Evolutionary conservation across 2,329 filamentous ascomycete species (phyloP), one percentile per base, ranked within the genome.

Genomic region (Waltergamsia citrina): DNA sequence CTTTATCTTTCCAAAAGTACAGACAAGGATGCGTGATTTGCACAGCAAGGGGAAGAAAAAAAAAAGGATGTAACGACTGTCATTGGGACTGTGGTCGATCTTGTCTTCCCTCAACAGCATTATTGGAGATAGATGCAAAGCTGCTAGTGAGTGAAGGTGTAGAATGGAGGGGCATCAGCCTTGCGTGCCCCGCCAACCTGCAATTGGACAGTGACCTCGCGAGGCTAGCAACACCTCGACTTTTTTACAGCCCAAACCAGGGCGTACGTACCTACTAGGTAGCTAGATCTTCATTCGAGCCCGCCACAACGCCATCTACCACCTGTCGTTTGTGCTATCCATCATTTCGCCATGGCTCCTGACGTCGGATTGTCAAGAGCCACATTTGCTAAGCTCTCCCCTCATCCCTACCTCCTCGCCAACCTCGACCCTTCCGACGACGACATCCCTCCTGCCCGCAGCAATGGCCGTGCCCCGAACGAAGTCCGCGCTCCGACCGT

Each of bases 371-470:
- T 74, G 36, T 61, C 69, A 29, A 63, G 82, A 50, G 65, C 82
- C 45, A 80, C 85, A 48, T 94, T 94, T 59, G 85, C 87, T 38
- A 88, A 88, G 51, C 79, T 95, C 52, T 86, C 86, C 23, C 88
- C 92, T 5, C 81, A 86, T 45, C 82, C 86, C 7, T 95, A 85
- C 62, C 79, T 96, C 41, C 81, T 93, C 52, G 85, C 87, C 34
- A 92, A 93, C 58, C 82, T 96, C 48, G 73, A 81, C 42, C 72
- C 80, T 22, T 62, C 64, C 43, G 59, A 65, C 37, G 62, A 71
- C 33, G 42, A 50, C 29, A 41, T 47, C 6, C 39, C 53, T 27
- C 69, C 82, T 3, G 65, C 74, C 29, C 83, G 92, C 49, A 85
- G 87, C 51, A 95, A 93, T 56, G 85, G 85, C 42, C 85, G 92